Conservation (phyloP, 2,329 filamentous ascomycete genomes). For the Aureobasidium sp. region DNA sequence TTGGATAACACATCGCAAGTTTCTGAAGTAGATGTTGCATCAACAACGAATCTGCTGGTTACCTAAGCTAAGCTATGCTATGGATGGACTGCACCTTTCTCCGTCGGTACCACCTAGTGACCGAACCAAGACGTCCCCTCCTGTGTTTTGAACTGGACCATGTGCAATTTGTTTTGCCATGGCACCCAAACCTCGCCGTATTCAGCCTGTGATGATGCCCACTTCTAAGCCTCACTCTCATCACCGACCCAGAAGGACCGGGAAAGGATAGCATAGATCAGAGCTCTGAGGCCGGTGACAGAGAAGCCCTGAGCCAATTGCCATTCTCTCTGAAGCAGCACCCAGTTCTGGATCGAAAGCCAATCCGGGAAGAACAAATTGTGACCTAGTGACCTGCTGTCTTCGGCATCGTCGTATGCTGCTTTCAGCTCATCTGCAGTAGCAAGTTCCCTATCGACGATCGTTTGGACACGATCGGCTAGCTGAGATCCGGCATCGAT, state of each 20-base stretch:
- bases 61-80: not conserved
- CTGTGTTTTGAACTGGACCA: not conserved
- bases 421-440: not conserved
- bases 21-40: not conserved
- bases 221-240: not conserved
- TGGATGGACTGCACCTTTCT: not conserved
- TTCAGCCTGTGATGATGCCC: not conserved
- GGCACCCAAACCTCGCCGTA: not conserved
- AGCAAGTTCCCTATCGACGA: no score
- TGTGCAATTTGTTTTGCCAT: not conserved
- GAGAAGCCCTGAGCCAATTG: not conserved
- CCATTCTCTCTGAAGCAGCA: not conserved
- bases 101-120: not conserved
- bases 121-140: not conserved
- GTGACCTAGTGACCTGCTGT: not conserved
- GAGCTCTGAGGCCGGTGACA: not conserved
- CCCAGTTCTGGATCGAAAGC: not conserved
- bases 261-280: not conserved
- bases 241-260: not conserved
- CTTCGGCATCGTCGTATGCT: not conserved
- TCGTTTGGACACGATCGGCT: not conserved
- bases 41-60: not conserved
- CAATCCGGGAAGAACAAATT: not conserved
- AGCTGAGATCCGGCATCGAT: not conserved
- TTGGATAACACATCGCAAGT: not conserved